These are phyloP conservation scores for Xylaria sp. DNA, from an alignment of 2,329 filamentous ascomycete species.

Conservation along the genomic window DNA sequence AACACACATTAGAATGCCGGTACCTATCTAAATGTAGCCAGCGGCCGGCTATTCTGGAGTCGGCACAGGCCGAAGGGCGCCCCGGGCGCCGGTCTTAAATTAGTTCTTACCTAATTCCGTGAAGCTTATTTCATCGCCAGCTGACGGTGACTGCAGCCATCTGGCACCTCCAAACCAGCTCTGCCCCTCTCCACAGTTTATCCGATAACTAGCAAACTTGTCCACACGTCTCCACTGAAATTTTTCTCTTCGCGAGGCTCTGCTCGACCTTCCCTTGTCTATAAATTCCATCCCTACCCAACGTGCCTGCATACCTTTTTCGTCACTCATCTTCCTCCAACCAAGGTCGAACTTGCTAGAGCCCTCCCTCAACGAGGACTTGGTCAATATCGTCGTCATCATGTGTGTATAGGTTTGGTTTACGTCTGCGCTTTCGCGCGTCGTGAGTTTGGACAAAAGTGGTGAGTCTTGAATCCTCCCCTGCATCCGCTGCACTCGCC, in stretches of 20 bases:
- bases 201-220: constrained; percentile 11
- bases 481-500: neutral
- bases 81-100: too few species aligned
- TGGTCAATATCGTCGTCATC: neutral
- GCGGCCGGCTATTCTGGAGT: too few species aligned
- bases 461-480: constrained; percentile 25
- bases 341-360: neutral
- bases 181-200: constrained; percentile 17
- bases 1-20: too few species aligned
- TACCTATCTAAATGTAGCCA: too few species aligned
- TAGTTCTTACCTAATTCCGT: neutral
- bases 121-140: neutral
- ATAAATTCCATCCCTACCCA: constrained; percentile 24
- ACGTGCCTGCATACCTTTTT: neutral
- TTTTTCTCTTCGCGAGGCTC: constrained; percentile 32
- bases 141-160: neutral
- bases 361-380: neutral
- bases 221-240: constrained; percentile 23
- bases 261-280: constrained; percentile 2
- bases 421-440: neutral
- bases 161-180: neutral
- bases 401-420: neutral
- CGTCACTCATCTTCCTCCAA: constrained; percentile 6
- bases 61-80: too few species aligned
- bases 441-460: constrained; percentile 6